Evolutionary conservation across 2,329 filamentous ascomycete genomes (phyloP).

Genomic region (Stagonosporopsis rhizophila): DNA sequence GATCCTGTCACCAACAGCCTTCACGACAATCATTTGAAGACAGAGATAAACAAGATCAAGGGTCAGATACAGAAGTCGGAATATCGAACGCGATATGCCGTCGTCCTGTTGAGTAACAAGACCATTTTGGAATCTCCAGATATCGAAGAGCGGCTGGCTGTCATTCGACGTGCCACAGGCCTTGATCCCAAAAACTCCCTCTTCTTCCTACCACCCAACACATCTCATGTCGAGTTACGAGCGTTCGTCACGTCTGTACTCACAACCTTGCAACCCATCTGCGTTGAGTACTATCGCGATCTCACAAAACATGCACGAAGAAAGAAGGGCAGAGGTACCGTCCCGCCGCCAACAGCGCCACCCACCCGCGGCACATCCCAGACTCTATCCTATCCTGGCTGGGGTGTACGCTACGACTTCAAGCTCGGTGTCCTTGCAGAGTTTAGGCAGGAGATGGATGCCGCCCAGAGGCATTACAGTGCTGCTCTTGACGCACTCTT

Average conservation of each 20-base stretch:
- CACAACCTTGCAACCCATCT: constrained; percentile 72
- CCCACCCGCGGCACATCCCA: constrained; percentile 85
- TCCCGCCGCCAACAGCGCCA: constrained; percentile 81
- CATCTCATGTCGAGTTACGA: constrained; percentile 73
- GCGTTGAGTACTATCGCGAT: constrained; percentile 91
- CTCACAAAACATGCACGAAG: constrained; percentile 89
- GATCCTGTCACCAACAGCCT: constrained; percentile 76
- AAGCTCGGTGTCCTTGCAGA: constrained; percentile 91
- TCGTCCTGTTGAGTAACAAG: constrained; percentile 79
- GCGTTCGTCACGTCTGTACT: constrained; percentile 78
- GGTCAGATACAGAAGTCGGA: constrained; percentile 71
- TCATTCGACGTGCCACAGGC: constrained; percentile 78
- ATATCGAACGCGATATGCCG: constrained; percentile 78
- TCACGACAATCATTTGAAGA: constrained; percentile 87
- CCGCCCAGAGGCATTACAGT: constrained; percentile 83
- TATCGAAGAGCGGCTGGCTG: constrained; percentile 77
- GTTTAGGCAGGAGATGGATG: constrained; percentile 91
- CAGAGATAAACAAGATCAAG: constrained; percentile 81
- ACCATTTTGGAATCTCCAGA: constrained; percentile 64
- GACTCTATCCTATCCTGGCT: constrained; percentile 82
- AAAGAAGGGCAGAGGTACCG: constrained; percentile 80
- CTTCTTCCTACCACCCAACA: constrained; percentile 80
- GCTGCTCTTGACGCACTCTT: constrained; percentile 85
- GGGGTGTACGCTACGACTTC: constrained; percentile 94
- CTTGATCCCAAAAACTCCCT: constrained; percentile 81